These are phyloP conservation scores for Hericium coralloides DNA, from an alignment of 768 basidiomycete species.

Conservation along the genomic window DNA sequence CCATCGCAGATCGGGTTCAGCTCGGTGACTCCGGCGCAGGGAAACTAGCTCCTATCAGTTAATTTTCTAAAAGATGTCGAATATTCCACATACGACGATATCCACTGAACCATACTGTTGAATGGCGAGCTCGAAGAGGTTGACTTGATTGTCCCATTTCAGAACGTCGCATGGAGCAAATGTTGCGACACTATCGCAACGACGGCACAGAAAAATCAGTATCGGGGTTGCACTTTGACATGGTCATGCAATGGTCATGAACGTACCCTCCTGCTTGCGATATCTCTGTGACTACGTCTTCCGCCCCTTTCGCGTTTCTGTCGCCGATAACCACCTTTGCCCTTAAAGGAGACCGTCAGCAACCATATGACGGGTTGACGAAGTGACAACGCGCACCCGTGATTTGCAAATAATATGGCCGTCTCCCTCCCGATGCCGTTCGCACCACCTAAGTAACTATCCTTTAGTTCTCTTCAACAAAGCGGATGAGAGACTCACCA, in stretches of 20 bases:
- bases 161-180: conserved; percentile 14
- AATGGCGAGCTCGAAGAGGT: conserved; percentile 23
- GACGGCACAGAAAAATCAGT: not conserved
- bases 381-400: conserved; percentile 10
- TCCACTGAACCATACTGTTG: conserved; percentile 20
- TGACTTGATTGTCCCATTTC: conserved; percentile 19
- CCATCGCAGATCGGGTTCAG: not conserved
- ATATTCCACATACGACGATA: conserved; percentile 19
- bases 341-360: not conserved
- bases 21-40: conserved; percentile 16
- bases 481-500: not conserved
- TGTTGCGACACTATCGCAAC: conserved; percentile 8
- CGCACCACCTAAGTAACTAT: conserved; percentile 15
- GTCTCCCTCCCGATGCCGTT: conserved; percentile 20
- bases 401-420: conserved; percentile 15
- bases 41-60: conserved; percentile 5
- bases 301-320: conserved; percentile 1
- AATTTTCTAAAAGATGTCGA: not conserved
- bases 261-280: conserved; percentile 14
- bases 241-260: too few relatives aligned
- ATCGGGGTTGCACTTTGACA: not conserved
- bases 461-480: not conserved
- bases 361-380: not conserved
- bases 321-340: conserved; percentile 15
- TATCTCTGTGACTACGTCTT: conserved; percentile 5